Evolutionary conservation across 2,329 filamentous ascomycete genomes (phyloP), one percentile per base, ranked within the genome.

Genomic region (Claviceps citrina): DNA sequence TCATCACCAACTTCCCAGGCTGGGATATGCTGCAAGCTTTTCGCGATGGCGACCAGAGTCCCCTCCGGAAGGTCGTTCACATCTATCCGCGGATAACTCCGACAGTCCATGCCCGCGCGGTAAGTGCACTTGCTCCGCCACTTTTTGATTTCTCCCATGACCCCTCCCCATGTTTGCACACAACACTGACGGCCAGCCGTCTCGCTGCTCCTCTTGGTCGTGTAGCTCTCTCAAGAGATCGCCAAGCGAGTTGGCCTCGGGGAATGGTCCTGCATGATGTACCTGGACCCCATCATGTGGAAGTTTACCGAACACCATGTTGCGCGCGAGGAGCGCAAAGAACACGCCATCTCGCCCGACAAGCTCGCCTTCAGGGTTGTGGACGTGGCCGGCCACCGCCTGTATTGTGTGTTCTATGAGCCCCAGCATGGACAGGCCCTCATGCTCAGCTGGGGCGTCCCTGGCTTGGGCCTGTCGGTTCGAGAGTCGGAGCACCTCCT

Each of bases 11-110:
- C 47, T 25, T 60, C 2, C 63, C 62, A 0, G 61, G 61, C 19
- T 70, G 66, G 66, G 54, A 63, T 6, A 48, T 54, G 6, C 52
- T 54, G n/a, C 47, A 57, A 33, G 49, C 49, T 4, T 46, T 70
- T 26, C 60, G 65, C 7, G 58, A 66, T 7, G 65, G 65, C 13
- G 64, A 68, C 38, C 45, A 42, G 22, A 41, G 48, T 9, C 36
- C 61, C 1, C 39, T 67, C n/a, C 34, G 50, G 26, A 51, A 38
- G 15, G 33, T 70, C 1, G 55, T 56, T 37, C 60, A 64, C 41
- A 56, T 70, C 22, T 70, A 70, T 36, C 67, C 67, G 9, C 61
- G 67, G 4, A 65, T 70, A 43, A 45, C 51, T 1, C 66, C 67
- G 1, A 64, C 56, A n/a, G 54, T 59, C 0, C 50, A 50, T 24